Base-by-base conservation (phyloP, 371 early-diverging fungal species). In the Basidiobolus meristosporus region DNA sequence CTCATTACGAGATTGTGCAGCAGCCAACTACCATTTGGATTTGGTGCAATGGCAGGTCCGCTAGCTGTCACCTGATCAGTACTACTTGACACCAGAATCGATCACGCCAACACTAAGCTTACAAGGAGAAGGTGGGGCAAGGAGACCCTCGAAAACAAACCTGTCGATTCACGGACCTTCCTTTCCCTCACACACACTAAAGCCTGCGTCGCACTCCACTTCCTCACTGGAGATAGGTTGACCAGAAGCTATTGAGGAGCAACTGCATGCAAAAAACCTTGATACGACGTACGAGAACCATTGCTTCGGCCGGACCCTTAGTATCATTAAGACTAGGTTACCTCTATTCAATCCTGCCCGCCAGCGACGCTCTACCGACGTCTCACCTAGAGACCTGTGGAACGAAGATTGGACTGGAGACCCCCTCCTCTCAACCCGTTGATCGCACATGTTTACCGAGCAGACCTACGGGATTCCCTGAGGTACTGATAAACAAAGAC, bases 211-310 rank as follows among this genome's bases (percentile, higher is more conserved):
- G 20, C 63, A 45, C 49, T 91, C 89, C 37, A 91, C 51, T 43
- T 77, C 70, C 0, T 64, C 69, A 7, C 82, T 84, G 9, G 74
- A 52, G 23, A 69, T 51, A 38, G 82, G 41, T 44, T 87, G 88
- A 34, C 77, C 70, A 86, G 57, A 1, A 76, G 17, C 32, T 79
- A 57, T 54, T 91, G 92, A 3, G 87, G 40, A 3, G 85, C 46
- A 22, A 88, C 89, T 19, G 73, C 87, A 56, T 91, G 92, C 49
- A 91, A 56, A 45, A 84, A 81, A 23, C n/a, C 87, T 76, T n/a
- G 92, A 79, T 4, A 66, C 45, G 30, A 88, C 55, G 40, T 88
- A 79, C n/a, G 89, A 64, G 52, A 62, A 87, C 63, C 77, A 73
- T 45, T 87, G 88, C 49, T 82, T 49, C 1, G 77, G 68, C 40